phyloP scores from a whole-genome alignment of 1,284 basidiomycete genomes.

The Pholiota adiposa region DNA sequence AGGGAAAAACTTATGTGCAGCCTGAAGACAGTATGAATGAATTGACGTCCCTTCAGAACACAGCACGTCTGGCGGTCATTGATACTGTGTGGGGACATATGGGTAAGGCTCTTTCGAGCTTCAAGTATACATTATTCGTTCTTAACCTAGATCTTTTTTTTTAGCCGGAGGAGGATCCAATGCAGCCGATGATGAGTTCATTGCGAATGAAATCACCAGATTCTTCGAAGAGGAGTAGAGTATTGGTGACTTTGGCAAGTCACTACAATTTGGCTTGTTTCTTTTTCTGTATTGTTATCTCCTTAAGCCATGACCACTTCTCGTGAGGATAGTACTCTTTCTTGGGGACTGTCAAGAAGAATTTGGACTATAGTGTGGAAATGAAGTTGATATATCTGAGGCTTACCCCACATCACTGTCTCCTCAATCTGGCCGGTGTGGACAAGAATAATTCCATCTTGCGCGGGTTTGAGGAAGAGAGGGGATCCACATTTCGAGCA shows the following conservation, averaged over 20 bases:
- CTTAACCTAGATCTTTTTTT: neutral
- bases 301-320: conserved; percentile 24
- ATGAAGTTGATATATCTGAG: neutral
- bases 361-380: neutral
- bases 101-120: conserved; percentile 41
- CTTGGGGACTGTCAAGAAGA: conserved; percentile 22
- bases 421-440: conserved; percentile 30
- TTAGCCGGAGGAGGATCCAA: conserved; percentile 48
- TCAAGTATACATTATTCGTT: too few species aligned
- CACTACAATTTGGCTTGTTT: conserved; percentile 1
- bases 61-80: conserved; percentile 51
- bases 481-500: conserved; percentile 39
- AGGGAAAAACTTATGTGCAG: conserved; percentile 27
- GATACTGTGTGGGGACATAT: conserved; percentile 63
- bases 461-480: conserved; percentile 32
- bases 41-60: conserved; percentile 43
- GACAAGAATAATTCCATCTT: conserved; percentile 28
- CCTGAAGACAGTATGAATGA: conserved; percentile 61
- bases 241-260: too few species aligned
- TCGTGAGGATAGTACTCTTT: conserved; percentile 22
- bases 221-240: conserved; percentile 28
- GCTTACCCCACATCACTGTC: conserved; percentile 30
- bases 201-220: conserved; percentile 39
- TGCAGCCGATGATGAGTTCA: conserved; percentile 39
- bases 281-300: conserved; percentile 23